Conservation (phyloP, 1,284 basidiomycete species). For the Hemileia vastatrix region DNA sequence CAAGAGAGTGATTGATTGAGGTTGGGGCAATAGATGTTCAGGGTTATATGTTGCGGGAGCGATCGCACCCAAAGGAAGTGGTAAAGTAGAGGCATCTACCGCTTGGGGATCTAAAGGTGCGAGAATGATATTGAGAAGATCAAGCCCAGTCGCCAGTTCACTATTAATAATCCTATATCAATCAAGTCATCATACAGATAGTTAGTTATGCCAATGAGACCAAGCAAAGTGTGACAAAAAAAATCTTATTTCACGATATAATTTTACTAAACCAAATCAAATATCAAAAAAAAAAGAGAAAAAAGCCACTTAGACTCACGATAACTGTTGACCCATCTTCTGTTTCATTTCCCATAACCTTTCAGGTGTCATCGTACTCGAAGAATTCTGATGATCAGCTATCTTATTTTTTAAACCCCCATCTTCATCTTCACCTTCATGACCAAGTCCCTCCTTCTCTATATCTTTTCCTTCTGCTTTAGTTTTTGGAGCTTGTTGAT, state of each 20-base stretch:
- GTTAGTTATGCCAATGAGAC: no score
- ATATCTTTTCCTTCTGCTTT: no score
- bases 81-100: constrained; percentile 15
- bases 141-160: constrained; percentile 18
- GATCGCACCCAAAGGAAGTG: constrained; percentile 11
- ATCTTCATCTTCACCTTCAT: no score
- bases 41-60: constrained; percentile 9
- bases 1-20: constrained; percentile 15
- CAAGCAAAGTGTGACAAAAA: no score
- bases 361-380: constrained; percentile 4
- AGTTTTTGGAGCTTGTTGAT: neutral
- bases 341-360: constrained; percentile 22
- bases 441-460: no score
- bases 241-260: no score
- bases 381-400: neutral
- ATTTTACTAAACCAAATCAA: no score
- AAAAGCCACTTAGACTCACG: no score
- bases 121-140: constrained; percentile 17
- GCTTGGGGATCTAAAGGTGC: constrained; percentile 16
- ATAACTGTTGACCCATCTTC: constrained; percentile 17
- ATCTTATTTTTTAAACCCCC: constrained; percentile 4
- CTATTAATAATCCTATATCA: constrained; percentile 13
- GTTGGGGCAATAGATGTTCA: constrained; percentile 10
- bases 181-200: no score
- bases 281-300: no score